Evolutionary conservation across 148 eudicot species (phyloP).

Genomic region (Camellia japonica): DNA sequence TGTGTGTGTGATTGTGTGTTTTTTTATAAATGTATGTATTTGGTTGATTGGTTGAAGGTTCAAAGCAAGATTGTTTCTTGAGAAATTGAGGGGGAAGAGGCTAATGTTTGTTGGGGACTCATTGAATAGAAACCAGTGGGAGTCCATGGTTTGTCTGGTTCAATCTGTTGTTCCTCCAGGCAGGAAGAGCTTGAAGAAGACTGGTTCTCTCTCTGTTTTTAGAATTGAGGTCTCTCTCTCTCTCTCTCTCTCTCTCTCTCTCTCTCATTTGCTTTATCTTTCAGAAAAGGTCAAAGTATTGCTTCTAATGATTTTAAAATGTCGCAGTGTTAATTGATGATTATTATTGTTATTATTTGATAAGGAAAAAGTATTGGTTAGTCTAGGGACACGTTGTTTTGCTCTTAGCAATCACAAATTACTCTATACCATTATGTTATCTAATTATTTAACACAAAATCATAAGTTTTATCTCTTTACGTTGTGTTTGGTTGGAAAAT

Average conservation of each 20-base stretch:
- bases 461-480: too few relatives aligned
- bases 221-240: conserved; percentile 58
- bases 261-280: neutral
- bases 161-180: conserved; percentile 70
- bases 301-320: neutral
- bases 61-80: conserved; percentile 68
- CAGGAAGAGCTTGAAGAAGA: conserved; percentile 61
- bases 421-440: too few relatives aligned
- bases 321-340: neutral
- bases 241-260: conserved; percentile 9
- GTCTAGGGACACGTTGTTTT: too few relatives aligned
- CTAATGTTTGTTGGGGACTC: conserved; percentile 98
- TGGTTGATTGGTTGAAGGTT: conserved; percentile 39
- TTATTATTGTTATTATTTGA: too few relatives aligned
- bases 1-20: neutral
- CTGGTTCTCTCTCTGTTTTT: conserved; percentile 75
- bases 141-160: conserved; percentile 89
- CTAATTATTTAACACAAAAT: too few relatives aligned
- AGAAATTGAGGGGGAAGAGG: conserved; percentile 85
- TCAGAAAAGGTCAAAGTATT: neutral
- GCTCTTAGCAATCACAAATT: too few relatives aligned
- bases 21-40: neutral
- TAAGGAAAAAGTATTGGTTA: too few relatives aligned
- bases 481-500: rapidly evolving
- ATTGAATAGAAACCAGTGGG: conserved; percentile 93